These are phyloP conservation scores for Bipolaris victoriae DNA, from an alignment of 2,329 filamentous ascomycete species.

Conservation along the genomic window DNA sequence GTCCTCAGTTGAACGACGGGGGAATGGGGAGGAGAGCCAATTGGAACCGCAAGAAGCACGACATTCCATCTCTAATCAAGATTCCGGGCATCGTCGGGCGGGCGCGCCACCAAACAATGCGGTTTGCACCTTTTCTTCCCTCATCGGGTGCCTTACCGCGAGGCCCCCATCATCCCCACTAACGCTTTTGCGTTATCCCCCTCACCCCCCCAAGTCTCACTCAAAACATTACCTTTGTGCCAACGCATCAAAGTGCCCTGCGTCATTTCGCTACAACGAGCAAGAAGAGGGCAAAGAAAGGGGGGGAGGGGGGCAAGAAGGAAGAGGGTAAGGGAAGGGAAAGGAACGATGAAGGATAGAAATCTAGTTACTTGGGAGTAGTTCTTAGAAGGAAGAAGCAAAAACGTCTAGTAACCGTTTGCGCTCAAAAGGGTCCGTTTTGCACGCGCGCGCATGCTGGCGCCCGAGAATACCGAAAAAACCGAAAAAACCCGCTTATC, in stretches of 20 bases:
- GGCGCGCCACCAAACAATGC: constrained; percentile 5
- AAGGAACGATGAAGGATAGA: too few species aligned
- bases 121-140: constrained; percentile 8
- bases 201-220: not conserved
- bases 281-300: not conserved
- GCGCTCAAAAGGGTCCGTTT: too few species aligned
- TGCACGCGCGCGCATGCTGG: too few species aligned
- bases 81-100: constrained; percentile 1
- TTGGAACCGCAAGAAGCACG: not conserved
- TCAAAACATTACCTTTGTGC: constrained; percentile 1
- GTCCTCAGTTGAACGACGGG: not conserved
- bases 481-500: not conserved
- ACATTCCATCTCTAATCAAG: constrained; percentile 1
- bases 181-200: constrained; percentile 6
- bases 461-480: too few species aligned
- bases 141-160: constrained; percentile 21
- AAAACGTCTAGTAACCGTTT: too few species aligned
- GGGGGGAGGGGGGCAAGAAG: not conserved
- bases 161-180: constrained; percentile 16
- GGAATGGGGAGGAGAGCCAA: not conserved
- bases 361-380: too few species aligned
- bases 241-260: constrained; percentile 8
- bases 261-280: constrained; percentile 4
- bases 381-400: too few species aligned
- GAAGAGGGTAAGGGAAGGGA: not conserved